Base-by-base conservation (phyloP, 2,329 filamentous ascomycete genomes). In the Fusarium domesticum region DNA sequence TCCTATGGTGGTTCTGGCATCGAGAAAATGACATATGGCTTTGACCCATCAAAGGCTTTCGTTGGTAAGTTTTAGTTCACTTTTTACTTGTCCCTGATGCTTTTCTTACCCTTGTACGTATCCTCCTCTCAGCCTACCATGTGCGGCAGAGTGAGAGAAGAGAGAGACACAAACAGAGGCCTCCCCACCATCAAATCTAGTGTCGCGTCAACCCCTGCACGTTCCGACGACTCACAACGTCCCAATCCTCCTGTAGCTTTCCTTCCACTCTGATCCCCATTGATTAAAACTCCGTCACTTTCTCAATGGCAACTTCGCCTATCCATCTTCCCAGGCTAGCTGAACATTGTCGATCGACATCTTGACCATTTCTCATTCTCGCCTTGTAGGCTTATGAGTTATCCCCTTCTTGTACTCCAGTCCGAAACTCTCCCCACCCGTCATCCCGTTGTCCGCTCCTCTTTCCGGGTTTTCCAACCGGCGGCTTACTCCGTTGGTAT, bases 21-120 rank as follows among this genome's bases (percentile, higher is more conserved):
- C 63, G 77, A 81, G 38, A 75, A 78, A 48, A 73, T 74, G 54
- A 61, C 68, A 51, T 74, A 72, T 58, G 76, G 78, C 49, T 77
- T 72, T 52, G 55, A 64, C 34, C 67, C 73, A 51, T 59, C 64
- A 53, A 80, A 80, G 61, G 64, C 70, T 50, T 81, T 75, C 68
- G 75, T 80, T 64, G 77, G 78, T 81, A 68, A 78, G 78, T 79
- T 23, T 57, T 40, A 45, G 37, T 45, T 51, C 54, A 48, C 50
- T 52, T 51, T 49, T 23, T 41, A 46, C 32, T 43, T 53, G 48
- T 53, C 45, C 45, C 46, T n/a, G n/a, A n/a, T 31, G 28, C 31
- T 34, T 31, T 28, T n/a, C 18, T 16, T 25, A n/a, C 20, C 14
- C 46, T 32, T 45, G n/a, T n/a, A 38, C 36, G 37, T 16, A 19